Evolutionary conservation across 495 filamentous ascomycete species (phyloP).

Genomic region (Beverwykella pulmonaria): DNA sequence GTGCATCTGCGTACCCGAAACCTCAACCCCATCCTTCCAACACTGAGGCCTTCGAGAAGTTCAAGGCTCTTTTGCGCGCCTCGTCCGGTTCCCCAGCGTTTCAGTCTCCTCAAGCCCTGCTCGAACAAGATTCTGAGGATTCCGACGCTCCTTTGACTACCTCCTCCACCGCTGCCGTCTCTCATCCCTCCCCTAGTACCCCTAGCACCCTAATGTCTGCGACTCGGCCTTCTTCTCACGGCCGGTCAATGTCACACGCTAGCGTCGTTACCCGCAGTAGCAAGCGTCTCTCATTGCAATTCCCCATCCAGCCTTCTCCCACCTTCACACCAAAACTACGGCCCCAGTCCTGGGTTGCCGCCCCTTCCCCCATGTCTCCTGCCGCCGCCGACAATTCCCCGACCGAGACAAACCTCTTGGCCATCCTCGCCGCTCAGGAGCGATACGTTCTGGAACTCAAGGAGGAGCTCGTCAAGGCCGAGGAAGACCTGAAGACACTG

Average conservation of each 20-base stretch:
- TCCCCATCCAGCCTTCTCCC: constrained; percentile 61
- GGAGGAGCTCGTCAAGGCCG: constrained; percentile 82
- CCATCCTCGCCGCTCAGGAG: constrained; percentile 88
- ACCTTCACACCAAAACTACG: constrained; percentile 31
- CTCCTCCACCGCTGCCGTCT: constrained; percentile 2
- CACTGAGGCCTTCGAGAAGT: neutral
- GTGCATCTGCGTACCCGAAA: neutral
- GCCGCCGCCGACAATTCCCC: constrained; percentile 57
- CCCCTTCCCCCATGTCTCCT: constrained; percentile 48
- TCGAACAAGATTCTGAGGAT: neutral
- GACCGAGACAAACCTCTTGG: constrained; percentile 74
- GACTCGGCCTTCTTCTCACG: constrained; percentile 14
- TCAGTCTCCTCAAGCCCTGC: neutral
- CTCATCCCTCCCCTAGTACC: constrained; percentile 3
- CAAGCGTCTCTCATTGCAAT: constrained; percentile 78
- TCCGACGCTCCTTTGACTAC: constrained; percentile 1
- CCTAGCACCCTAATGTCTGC: constrained; percentile 19
- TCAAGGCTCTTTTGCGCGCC: neutral
- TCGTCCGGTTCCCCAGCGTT: constrained; percentile 1
- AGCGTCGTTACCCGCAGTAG: constrained; percentile 61
- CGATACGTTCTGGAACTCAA: constrained; percentile 87
- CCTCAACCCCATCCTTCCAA: neutral
- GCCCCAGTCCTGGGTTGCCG: constrained; percentile 34
- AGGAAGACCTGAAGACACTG: constrained; percentile 71
- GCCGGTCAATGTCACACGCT: constrained; percentile 37